Evolutionary conservation across 345 rosid species (phyloP).

Genomic region (Eucalyptus caleyi): DNA sequence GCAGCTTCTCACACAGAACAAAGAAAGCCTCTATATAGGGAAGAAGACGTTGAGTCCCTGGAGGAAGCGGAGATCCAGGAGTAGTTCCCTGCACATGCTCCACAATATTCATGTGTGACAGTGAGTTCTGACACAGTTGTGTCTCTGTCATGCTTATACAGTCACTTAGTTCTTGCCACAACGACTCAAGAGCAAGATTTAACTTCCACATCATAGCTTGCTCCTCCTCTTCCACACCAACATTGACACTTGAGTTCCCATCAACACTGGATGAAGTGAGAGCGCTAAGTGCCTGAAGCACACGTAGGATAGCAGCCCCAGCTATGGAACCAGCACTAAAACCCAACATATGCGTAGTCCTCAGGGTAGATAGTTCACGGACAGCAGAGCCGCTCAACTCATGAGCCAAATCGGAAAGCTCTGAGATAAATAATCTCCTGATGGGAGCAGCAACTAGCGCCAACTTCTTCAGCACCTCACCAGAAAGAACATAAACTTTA

Average conservation of each 20-base stretch:
- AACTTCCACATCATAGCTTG: conserved; percentile 62
- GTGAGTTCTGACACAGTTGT: conserved; percentile 65
- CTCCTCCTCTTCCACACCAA: conserved; percentile 55
- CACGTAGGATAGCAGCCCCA: conserved; percentile 84
- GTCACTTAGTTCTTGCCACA: conserved; percentile 90
- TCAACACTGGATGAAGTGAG: conserved; percentile 29
- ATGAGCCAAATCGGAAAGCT: conserved; percentile 72
- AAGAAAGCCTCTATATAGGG: conserved; percentile 96
- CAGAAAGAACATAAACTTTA: conserved; percentile 62
- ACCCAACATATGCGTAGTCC: conserved; percentile 72
- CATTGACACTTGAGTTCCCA: conserved; percentile 19
- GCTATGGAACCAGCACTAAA: conserved; percentile 90
- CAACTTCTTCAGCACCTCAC: conserved; percentile 82
- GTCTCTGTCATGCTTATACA: conserved; percentile 80
- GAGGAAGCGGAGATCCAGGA: conserved; percentile 66
- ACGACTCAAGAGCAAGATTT: conserved; percentile 65
- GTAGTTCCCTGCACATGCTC: conserved; percentile 55
- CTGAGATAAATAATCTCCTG: conserved; percentile 53
- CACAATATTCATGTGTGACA: conserved; percentile 31
- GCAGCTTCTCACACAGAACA: conserved; percentile 87
- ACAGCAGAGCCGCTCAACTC: conserved; percentile 74
- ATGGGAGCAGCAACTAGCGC: conserved; percentile 57
- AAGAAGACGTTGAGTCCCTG: conserved; percentile 90
- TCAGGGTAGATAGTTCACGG: conserved; percentile 59
- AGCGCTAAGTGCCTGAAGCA: conserved; percentile 74